Percentiles rank a stretch among this genome's conserved stretches.
phyloP scores from a whole-genome alignment of 2,329 filamentous ascomycete species.

The Beauveria caledonica region DNA sequence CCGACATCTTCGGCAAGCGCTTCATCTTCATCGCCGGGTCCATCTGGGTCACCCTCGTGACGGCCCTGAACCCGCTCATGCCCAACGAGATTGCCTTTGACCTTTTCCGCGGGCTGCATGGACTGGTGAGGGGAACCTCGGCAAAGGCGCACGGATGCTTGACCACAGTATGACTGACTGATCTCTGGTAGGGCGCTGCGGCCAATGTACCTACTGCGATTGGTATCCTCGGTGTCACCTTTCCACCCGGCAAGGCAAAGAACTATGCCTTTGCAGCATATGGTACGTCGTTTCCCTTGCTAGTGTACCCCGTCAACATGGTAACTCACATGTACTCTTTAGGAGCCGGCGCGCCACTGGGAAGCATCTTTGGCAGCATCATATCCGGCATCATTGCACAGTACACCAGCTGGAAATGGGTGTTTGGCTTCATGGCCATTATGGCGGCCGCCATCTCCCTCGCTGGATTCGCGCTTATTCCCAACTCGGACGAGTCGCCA shows the following conservation, averaged over 20 bases:
- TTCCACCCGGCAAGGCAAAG: conserved; percentile 58
- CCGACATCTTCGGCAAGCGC: conserved; percentile 59
- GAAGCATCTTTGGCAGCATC: conserved; percentile 57
- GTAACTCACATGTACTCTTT: background rate
- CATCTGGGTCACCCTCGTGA: conserved; percentile 51
- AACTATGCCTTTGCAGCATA: conserved; percentile 63
- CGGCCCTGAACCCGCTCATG: conserved; percentile 54
- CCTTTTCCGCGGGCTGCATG: conserved; percentile 57
- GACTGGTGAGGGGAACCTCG: conserved; percentile 32
- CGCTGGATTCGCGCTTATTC: conserved; percentile 52
- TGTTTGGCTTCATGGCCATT: conserved; percentile 57
- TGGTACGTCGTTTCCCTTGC: conserved; percentile 25
- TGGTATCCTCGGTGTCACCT: conserved; percentile 60
- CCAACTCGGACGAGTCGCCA: conserved; percentile 19
- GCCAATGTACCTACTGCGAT: conserved; percentile 64
- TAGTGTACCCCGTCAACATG: background rate
- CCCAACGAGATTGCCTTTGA: conserved; percentile 61
- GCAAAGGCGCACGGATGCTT: background rate
- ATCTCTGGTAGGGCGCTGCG: conserved; percentile 43
- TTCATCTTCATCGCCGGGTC: conserved; percentile 57
- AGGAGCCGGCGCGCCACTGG: conserved; percentile 57
- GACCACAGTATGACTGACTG: background rate
- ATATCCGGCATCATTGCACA: conserved; percentile 55
- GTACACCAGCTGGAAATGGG: conserved; percentile 57
- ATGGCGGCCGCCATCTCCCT: conserved; percentile 48